phyloP scores from a whole-genome alignment of 495 filamentous ascomycete species.

The Annulohypoxylon stygium region DNA sequence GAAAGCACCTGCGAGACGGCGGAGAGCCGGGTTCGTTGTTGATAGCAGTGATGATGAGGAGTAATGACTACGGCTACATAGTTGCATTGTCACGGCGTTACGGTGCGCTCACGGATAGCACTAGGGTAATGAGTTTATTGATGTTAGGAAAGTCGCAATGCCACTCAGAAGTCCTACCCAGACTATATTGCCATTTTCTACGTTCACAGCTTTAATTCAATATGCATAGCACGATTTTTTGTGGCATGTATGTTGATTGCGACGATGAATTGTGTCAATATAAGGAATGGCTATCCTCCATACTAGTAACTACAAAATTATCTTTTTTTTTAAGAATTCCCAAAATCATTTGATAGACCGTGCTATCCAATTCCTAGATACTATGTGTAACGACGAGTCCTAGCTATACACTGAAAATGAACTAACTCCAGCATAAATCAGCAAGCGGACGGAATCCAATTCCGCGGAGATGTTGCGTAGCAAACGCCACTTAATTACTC shows the following conservation, averaged over 20 bases:
- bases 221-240: not conserved
- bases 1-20: conserved; percentile 41
- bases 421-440: not conserved
- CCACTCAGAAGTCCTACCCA: not conserved
- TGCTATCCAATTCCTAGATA: not conserved
- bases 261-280: conserved; percentile 1
- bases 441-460: not conserved
- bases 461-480: not conserved
- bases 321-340: not conserved
- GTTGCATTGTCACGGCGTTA: conserved; percentile 38
- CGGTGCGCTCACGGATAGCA: not conserved
- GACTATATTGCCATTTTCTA: not conserved
- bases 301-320: not conserved
- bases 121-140: not conserved
- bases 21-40: conserved; percentile 65
- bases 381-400: too few relatives aligned
- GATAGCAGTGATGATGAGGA: conserved; percentile 71
- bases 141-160: not conserved
- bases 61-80: conserved; percentile 45
- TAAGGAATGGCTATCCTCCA: conserved; percentile 18
- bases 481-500: conserved; percentile 21
- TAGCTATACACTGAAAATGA: not conserved
- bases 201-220: not conserved
- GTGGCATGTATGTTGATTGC: not conserved
- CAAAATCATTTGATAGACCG: not conserved